These are phyloP conservation scores for Ceratocystiopsis brevicomis DNA, from an alignment of 2,329 filamentous ascomycete genomes.

Conservation along the genomic window DNA sequence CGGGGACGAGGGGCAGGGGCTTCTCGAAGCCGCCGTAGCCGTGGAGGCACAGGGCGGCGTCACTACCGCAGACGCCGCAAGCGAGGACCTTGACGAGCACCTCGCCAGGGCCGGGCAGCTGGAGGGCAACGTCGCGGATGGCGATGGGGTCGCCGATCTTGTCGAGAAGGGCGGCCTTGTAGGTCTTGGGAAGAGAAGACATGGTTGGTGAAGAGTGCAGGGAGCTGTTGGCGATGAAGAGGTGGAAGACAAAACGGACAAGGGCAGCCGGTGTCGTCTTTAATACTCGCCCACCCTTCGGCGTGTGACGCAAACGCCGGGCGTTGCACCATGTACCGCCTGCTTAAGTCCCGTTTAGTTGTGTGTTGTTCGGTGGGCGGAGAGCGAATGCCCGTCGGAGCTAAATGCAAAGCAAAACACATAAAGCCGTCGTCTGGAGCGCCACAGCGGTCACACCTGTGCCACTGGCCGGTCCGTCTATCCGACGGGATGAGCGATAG, in stretches of 20 bases:
- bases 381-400: too few relatives aligned
- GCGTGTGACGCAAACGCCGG: too few relatives aligned
- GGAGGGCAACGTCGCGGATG: slow-evolving; percentile 40
- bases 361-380: too few relatives aligned
- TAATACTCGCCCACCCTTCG: too few relatives aligned
- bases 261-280: neutral
- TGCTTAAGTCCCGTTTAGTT: too few relatives aligned
- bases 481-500: too few relatives aligned
- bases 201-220: neutral
- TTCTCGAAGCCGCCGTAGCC: slow-evolving; percentile 29
- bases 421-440: too few relatives aligned
- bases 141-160: slow-evolving; percentile 30
- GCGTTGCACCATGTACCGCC: too few relatives aligned
- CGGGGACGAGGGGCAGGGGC: slow-evolving; percentile 41
- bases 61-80: slow-evolving; percentile 53
- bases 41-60: slow-evolving; percentile 29
- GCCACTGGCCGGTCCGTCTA: too few relatives aligned
- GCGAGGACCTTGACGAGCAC: slow-evolving; percentile 54
- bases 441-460: too few relatives aligned
- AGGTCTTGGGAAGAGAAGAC: slow-evolving; percentile 38
- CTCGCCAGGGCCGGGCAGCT: slow-evolving; percentile 34
- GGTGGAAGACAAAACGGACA: neutral
- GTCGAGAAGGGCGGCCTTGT: slow-evolving; percentile 45
- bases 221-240: neutral
- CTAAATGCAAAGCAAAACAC: too few relatives aligned